Evolutionary conservation across 129 eudicot genomes (phyloP), one percentile per base, ranked within the genome.

Genomic region (Centella asiatica): DNA sequence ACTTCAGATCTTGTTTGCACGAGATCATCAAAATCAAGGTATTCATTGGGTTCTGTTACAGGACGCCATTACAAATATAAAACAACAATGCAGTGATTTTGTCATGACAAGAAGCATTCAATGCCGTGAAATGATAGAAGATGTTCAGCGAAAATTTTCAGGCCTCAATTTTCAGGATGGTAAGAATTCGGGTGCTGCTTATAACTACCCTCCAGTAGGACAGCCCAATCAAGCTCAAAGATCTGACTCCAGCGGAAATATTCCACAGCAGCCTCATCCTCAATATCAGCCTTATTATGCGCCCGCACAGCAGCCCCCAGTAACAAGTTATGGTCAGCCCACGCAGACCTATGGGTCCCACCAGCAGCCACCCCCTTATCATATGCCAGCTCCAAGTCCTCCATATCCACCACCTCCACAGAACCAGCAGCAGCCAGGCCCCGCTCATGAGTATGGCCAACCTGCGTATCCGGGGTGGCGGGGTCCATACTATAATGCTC

Each of bases 391-490:
- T 52, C 32, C 73, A n/a, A 69, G 74, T 47, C 37, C 81, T 28
- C 82, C 90, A 15, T 84, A 84, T 63, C 95, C 78, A 4, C 85
- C 86, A 4, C 85, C 86, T 58, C 76, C 79, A 58, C 95, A 77
- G 51, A 83, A 72, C 53, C 93, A 79, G 23, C 90, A 82, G 51
- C 83, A 83, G 49, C 84, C 81, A 24, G 72, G 80, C 23, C 74
- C 60, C 17, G 48, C 68, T 72, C 83, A 88, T 26, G 89, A 93
- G 53, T 93, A 88, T 12, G 99, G 99, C 14, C 99, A 93, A 44
- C 96, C 96, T 60, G 96, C 95, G 42, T 88, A 93, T 74, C 95
- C 95, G 2, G 95, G 96, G 18, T 93, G 99, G 99, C 88, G 72
- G 58, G 99, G 93, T 25, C 80, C 85, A n/a, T 88, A 93, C 79